A percentile compares a stretch with the other conserved stretches of the same genome.
phyloP scores from a whole-genome alignment of 2,329 filamentous ascomycete species.

The Colletotrichum endophyticum region DNA sequence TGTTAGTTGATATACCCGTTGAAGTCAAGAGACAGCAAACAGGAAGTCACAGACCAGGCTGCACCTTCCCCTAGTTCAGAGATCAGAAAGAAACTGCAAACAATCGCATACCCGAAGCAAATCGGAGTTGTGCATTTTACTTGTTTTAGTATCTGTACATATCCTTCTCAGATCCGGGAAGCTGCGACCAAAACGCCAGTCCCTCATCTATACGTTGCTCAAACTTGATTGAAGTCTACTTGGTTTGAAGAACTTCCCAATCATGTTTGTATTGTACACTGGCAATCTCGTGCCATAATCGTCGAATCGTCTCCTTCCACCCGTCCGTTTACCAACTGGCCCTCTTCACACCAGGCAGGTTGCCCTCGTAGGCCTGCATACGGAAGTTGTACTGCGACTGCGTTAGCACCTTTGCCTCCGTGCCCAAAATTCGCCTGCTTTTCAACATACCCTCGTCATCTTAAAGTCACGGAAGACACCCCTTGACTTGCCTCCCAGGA shows the following conservation, averaged over 20 bases:
- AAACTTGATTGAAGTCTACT: neutral
- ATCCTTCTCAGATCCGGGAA: neutral
- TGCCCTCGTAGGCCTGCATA: conserved; percentile 83
- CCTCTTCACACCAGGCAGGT: conserved; percentile 91
- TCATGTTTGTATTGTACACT: conserved; percentile 2
- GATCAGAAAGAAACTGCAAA: neutral
- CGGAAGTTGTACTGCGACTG: conserved; percentile 83
- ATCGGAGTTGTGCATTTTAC: conserved; percentile 3
- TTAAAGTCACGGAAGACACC: conserved; percentile 95
- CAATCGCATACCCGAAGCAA: neutral
- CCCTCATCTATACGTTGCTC: neutral
- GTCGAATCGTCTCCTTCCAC: neutral
- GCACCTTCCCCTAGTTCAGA: neutral
- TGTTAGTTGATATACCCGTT: neutral
- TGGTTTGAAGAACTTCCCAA: neutral
- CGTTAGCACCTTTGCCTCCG: neutral
- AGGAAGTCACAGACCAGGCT: fast-evolving
- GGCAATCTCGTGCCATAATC: neutral
- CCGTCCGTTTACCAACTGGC: conserved; percentile 80
- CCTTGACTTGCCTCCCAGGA: conserved; percentile 86
- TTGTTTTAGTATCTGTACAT: neutral
- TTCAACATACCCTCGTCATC: conserved; percentile 79
- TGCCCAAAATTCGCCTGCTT: neutral
- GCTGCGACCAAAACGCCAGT: conserved; percentile 1
- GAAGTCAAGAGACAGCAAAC: neutral